These are phyloP conservation scores for Phylloporus scabripes DNA, from an alignment of 768 basidiomycete genomes.

Conservation along the genomic window DNA sequence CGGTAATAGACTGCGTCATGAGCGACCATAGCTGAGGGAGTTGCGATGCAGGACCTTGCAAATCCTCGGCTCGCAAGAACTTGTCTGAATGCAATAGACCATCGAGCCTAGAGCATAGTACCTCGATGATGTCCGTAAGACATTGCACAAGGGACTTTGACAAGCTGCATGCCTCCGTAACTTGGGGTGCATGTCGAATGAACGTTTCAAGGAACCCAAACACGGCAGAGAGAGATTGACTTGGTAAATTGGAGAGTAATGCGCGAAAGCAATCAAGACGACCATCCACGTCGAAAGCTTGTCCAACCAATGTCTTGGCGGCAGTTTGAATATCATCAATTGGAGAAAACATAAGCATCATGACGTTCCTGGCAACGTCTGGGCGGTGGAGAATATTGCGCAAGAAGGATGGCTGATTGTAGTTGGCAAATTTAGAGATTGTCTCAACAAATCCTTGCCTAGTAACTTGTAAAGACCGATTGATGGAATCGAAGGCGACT, in stretches of 20 bases:
- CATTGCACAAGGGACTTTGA: conserved; percentile 89
- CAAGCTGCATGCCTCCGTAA: conserved; percentile 85
- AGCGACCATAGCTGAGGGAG: conserved; percentile 74
- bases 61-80: conserved; percentile 46
- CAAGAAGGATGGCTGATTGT: conserved; percentile 46
- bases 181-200: conserved; percentile 48
- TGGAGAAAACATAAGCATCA: conserved; percentile 77
- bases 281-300: conserved; percentile 85
- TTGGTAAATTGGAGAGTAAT: conserved; percentile 62
- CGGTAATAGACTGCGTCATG: conserved; percentile 73
- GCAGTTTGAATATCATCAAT: conserved; percentile 66
- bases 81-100: conserved; percentile 57
- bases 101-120: conserved; percentile 66
- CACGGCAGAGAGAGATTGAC: conserved; percentile 65
- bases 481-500: conserved; percentile 49
- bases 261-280: conserved; percentile 84
- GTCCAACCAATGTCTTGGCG: conserved; percentile 73
- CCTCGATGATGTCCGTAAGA: conserved; percentile 88
- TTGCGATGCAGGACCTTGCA: conserved; percentile 42
- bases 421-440: conserved; percentile 62
- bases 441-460: conserved; percentile 58
- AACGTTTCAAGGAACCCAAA: conserved; percentile 64
- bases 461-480: conserved; percentile 51
- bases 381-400: conserved; percentile 51
- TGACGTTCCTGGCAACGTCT: conserved; percentile 54